Percentiles rank a stretch among this genome's conserved stretches.
These are phyloP conservation scores for Eudorina sp. DNA, from an alignment of 139 green algal genomes.

Conservation along the genomic window DNA sequence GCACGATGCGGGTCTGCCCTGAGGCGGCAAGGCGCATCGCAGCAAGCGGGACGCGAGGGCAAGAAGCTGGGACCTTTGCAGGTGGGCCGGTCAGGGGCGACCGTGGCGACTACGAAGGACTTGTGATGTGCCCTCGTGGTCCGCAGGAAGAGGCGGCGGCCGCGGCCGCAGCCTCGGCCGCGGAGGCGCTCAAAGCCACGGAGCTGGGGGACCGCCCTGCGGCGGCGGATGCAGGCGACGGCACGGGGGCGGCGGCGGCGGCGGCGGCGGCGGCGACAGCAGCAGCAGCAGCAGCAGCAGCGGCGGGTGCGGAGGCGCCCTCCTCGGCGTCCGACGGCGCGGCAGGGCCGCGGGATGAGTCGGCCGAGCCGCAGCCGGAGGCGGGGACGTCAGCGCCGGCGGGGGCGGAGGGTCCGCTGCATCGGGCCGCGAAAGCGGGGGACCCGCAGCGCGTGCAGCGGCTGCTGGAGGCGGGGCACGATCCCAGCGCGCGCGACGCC, in stretches of 20 bases:
- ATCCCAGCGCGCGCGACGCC: conserved; percentile 61
- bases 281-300: conserved; percentile 7
- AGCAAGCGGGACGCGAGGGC: too few species aligned
- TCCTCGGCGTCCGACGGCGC: conserved; percentile 27
- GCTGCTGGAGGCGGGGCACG: conserved; percentile 61
- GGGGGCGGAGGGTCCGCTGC: conserved; percentile 51
- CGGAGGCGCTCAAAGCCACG: conserved; percentile 9
- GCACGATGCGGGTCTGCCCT: too few species aligned
- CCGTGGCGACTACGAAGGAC: too few species aligned
- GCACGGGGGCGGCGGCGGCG: too few species aligned
- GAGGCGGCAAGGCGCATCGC: too few species aligned
- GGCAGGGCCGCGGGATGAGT: not conserved
- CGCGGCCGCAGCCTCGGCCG: not conserved
- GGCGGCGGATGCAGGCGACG: not conserved
- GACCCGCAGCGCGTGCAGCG: conserved; percentile 63
- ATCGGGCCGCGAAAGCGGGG: conserved; percentile 62
- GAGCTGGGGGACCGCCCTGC: not conserved
- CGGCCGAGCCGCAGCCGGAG: conserved; percentile 4
- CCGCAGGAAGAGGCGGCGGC: conserved; percentile 24
- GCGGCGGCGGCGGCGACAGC: not conserved
- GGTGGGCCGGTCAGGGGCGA: too few species aligned
- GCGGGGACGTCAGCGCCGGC: not conserved
- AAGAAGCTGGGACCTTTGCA: too few species aligned
- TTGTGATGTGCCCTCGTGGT: too few species aligned
- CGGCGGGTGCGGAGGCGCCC: too few species aligned